Evolutionary conservation across 495 filamentous ascomycete species (phyloP), one percentile per base, ranked within the genome.

Genomic region (Baudoinia panamericana): DNA sequence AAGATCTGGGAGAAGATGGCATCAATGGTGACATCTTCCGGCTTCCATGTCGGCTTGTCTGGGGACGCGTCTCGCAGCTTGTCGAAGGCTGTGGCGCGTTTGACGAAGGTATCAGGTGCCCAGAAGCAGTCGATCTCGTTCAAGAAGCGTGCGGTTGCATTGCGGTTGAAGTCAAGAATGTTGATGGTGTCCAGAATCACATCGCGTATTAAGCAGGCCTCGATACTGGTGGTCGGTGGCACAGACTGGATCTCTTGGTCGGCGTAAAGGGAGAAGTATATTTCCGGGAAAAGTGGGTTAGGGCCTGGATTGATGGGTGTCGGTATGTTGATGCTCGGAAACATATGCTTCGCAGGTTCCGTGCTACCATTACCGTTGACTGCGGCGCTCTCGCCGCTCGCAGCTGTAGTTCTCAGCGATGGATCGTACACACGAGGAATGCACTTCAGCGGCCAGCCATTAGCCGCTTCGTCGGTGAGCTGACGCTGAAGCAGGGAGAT

Each of bases 61-160:
- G 63, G 64, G 22, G 77, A 70, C 10, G 84, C 63, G 35, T 96
- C 85, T 11, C 80, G 72, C 30, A 99, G 69, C 41, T 78, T 76
- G 56, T 96, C 92, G 52, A 92, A 95, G 0, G 82, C 79, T 2
- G 84, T 95, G 2, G 83, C 86, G 37, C 92, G 76, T 59, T 90
- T 87, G 43, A 93, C 78, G 56, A 99, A 99, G 2, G 79, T 93
- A 33, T 78, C 69, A 4, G 78, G 70, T 1, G 85, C 69, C 62
- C 90, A 99, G 61, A 86, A 99, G 60, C 84, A 92, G 56, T 96
- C 92, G 22, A 95, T 66, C 55, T 96, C 86, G 42, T 94, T 90
- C 19, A 99, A 64, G 50, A 82, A 87, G 39, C 85, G 84, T 36
- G 90, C 87, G 0, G 81, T 79, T 4, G 77, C 73, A 46, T 82